phyloP scores from a whole-genome alignment of 257 asterid genomes.

The Plantago elongata region DNA sequence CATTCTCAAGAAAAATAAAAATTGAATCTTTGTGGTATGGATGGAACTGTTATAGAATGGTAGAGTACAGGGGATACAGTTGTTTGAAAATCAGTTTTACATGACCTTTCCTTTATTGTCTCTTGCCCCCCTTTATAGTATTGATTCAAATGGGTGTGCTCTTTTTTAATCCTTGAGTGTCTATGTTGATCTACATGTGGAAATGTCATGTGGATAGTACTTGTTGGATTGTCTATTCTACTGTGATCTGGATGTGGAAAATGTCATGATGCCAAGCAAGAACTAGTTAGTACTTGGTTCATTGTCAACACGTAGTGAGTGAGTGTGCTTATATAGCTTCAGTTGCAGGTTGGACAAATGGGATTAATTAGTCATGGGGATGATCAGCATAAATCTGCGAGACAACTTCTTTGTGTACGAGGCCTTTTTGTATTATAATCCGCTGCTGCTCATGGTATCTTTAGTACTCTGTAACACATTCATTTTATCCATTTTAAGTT shows the following conservation, averaged over 20 bases:
- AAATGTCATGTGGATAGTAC: too few relatives aligned
- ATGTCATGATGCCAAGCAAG: too few relatives aligned
- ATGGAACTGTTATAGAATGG: too few relatives aligned
- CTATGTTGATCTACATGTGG: too few relatives aligned
- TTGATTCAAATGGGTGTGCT: too few relatives aligned
- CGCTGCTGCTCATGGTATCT: constrained; percentile 84
- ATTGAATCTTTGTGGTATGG: too few relatives aligned
- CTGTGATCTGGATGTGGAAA: too few relatives aligned
- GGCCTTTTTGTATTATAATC: constrained; percentile 98
- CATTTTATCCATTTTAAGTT: not conserved
- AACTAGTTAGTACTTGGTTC: too few relatives aligned
- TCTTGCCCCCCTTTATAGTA: not conserved
- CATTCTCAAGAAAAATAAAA: too few relatives aligned
- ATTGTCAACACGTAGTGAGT: too few relatives aligned
- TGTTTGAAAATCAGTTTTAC: constrained; percentile 83
- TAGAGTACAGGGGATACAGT: constrained; percentile 30
- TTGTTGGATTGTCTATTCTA: too few relatives aligned
- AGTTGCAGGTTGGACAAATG: constrained; percentile 69
- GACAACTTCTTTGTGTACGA: constrained; percentile 81
- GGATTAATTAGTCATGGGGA: constrained; percentile 93
- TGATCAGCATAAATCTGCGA: constrained; percentile 74
- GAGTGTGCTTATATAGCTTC: not conserved
- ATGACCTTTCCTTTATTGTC: constrained; percentile 10
- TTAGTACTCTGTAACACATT: not conserved
- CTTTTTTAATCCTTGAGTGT: too few relatives aligned